Evolutionary conservation across 768 basidiomycete species (phyloP).

Genomic region (Tylopilus sp.): DNA sequence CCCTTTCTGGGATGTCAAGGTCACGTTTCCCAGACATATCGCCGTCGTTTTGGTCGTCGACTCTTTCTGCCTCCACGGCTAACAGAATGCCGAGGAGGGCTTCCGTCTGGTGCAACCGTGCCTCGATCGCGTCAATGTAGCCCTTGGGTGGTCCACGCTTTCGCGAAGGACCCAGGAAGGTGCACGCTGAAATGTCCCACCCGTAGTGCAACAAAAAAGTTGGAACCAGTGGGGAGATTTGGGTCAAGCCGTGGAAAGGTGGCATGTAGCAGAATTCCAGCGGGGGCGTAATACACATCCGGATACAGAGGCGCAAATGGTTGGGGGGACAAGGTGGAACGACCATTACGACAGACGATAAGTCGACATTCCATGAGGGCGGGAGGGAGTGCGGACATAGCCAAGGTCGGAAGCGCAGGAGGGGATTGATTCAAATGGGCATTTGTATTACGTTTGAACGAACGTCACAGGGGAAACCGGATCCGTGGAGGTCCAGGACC

Average conservation of each 20-base stretch:
- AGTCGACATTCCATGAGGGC: constrained; percentile 2
- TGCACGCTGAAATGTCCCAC: constrained; percentile 50
- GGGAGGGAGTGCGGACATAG: constrained; percentile 7
- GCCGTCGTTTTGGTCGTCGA: constrained; percentile 23
- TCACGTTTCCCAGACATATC: constrained; percentile 30
- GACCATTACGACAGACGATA: constrained; percentile 18
- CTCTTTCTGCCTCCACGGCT: constrained; percentile 35
- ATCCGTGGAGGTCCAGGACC: constrained; percentile 1
- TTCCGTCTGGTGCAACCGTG: constrained; percentile 86
- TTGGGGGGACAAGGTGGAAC: constrained; percentile 10
- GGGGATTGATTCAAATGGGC: not conserved
- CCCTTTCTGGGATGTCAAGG: constrained; percentile 4
- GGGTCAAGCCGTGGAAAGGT: not conserved
- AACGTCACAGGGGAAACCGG: constrained; percentile 5
- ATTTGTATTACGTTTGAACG: constrained; percentile 14
- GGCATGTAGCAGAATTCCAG: not conserved
- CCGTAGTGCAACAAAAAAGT: constrained; percentile 4
- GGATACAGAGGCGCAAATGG: not conserved
- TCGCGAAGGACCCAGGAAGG: constrained; percentile 74
- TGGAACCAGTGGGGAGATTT: not conserved
- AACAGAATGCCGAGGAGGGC: constrained; percentile 83
- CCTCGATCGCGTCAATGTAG: constrained; percentile 93
- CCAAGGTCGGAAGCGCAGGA: constrained; percentile 1
- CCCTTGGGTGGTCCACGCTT: constrained; percentile 90
- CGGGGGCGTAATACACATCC: constrained; percentile 9